A percentile compares a stretch with the other conserved stretches of the same genome.
phyloP scores from a whole-genome alignment of 805 yeast genomes.

The Candida khao-thaluensis region DNA sequence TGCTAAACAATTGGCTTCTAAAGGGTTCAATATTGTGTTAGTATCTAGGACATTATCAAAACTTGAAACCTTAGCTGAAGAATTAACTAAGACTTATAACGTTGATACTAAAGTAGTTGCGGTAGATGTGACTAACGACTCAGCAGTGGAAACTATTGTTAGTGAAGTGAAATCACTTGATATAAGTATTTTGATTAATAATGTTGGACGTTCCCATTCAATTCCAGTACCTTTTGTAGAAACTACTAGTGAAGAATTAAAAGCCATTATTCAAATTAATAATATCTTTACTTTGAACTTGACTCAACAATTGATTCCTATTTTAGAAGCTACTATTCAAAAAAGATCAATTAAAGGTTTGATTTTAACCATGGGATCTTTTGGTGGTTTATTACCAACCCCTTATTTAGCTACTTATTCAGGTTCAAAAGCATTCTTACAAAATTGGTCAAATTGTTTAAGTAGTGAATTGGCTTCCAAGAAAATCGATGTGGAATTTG shows the following conservation, averaged over 20 bases:
- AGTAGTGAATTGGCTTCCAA: conserved; percentile 74
- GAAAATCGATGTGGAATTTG: conserved; percentile 81
- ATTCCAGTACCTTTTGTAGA: conserved; percentile 92
- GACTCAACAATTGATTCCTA: conserved; percentile 77
- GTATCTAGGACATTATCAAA: conserved; percentile 83
- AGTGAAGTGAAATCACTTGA: conserved; percentile 51
- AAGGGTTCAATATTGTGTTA: conserved; percentile 79
- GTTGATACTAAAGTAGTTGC: conserved; percentile 69
- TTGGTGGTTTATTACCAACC: conserved; percentile 91
- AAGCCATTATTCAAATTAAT: conserved; percentile 80
- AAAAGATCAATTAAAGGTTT: conserved; percentile 54
- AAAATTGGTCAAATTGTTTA: conserved; percentile 86
- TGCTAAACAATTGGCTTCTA: conserved; percentile 78
- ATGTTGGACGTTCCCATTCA: conserved; percentile 92
- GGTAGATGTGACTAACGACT: conserved; percentile 70
- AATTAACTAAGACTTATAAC: conserved; percentile 55
- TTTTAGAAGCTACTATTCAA: conserved; percentile 46
- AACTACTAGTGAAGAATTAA: conserved; percentile 71
- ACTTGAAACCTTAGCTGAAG: conserved; percentile 62
- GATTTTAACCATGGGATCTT: conserved; percentile 93
- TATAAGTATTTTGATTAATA: conserved; percentile 78
- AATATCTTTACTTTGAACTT: conserved; percentile 79
- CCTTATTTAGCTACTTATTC: conserved; percentile 92
- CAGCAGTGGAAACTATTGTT: conserved; percentile 54
- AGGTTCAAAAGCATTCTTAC: conserved; percentile 94